A percentile compares a stretch with the other conserved stretches of the same genome.
Evolutionary conservation across 164 flowering plant species (phyloP).

Genomic region (Echeveria elegans): DNA sequence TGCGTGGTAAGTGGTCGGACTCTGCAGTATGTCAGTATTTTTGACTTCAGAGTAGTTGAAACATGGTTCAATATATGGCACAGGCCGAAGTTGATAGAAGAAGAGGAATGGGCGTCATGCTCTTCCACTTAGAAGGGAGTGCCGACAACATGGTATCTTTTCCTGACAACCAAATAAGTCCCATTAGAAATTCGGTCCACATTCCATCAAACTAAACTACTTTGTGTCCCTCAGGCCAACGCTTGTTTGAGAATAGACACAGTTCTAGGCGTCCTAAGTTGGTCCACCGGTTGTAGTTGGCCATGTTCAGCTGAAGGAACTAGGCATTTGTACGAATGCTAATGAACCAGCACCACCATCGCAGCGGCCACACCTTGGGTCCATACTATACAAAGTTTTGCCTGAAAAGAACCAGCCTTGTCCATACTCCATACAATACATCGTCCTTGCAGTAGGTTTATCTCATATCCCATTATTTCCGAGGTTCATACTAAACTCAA

Average conservation of each 20-base stretch:
- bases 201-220: background rate
- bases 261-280: slow-evolving; percentile 74
- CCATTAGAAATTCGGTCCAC: background rate
- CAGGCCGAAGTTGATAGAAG: slow-evolving; percentile 83
- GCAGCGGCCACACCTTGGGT: slow-evolving; percentile 5
- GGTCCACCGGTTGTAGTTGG: slow-evolving; percentile 97
- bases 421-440: background rate
- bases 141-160: slow-evolving; percentile 56
- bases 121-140: slow-evolving; percentile 78
- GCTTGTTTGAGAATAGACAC: slow-evolving; percentile 62
- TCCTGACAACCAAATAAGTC: background rate
- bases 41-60: background rate
- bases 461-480: slow-evolving; percentile 10
- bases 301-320: slow-evolving; percentile 32
- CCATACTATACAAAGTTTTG: slow-evolving; percentile 31
- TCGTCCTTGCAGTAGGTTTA: slow-evolving; percentile 13
- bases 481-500: slow-evolving; percentile 8
- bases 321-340: slow-evolving; percentile 43
- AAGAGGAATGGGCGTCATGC: slow-evolving; percentile 74
- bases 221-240: slow-evolving; percentile 39
- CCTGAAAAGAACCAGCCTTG: slow-evolving; percentile 9
- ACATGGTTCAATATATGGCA: background rate
- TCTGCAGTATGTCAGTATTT: background rate
- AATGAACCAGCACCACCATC: slow-evolving; percentile 11
- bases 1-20: slow-evolving; percentile 66